phyloP scores from a whole-genome alignment of 2,329 filamentous ascomycete species.

The Byssothecium circinans region DNA sequence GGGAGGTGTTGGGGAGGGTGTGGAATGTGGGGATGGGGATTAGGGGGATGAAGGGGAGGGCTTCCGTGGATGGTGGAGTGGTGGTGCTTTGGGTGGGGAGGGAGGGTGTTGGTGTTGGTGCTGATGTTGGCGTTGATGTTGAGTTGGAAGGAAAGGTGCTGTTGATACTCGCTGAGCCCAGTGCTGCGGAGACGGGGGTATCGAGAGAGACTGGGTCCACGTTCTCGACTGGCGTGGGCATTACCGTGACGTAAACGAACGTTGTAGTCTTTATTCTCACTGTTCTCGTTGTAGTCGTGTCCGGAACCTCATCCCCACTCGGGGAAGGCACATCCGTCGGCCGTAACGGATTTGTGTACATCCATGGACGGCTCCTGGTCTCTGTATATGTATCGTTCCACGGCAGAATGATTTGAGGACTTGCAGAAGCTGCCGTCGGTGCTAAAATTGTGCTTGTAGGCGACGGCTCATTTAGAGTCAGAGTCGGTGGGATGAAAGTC shows the following conservation, averaged over 20 bases:
- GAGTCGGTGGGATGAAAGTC: too few species aligned
- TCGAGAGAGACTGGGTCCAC: too few species aligned
- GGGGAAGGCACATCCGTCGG: neutral
- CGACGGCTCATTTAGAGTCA: too few species aligned
- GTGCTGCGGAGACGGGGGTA: neutral
- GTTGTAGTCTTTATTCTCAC: neutral
- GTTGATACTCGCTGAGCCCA: neutral
- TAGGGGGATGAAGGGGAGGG: neutral
- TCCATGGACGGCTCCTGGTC: neutral
- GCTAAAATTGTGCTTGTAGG: too few species aligned
- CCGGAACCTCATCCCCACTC: neutral
- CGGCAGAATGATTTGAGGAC: too few species aligned
- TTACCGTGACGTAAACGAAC: neutral
- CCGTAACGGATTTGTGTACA: slow-evolving; percentile 5
- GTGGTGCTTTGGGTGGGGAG: neutral
- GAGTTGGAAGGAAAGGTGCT: too few species aligned
- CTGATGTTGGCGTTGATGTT: too few species aligned
- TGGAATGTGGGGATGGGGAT: neutral
- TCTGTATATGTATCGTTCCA: neutral
- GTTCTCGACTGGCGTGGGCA: neutral
- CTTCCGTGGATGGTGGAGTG: neutral
- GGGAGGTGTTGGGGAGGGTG: slow-evolving; percentile 12
- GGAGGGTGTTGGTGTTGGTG: neutral
- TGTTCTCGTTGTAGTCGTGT: neutral
- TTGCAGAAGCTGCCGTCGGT: too few species aligned